phyloP scores from a whole-genome alignment of 257 asterid genomes.

The Solanum bulbocastanum region DNA sequence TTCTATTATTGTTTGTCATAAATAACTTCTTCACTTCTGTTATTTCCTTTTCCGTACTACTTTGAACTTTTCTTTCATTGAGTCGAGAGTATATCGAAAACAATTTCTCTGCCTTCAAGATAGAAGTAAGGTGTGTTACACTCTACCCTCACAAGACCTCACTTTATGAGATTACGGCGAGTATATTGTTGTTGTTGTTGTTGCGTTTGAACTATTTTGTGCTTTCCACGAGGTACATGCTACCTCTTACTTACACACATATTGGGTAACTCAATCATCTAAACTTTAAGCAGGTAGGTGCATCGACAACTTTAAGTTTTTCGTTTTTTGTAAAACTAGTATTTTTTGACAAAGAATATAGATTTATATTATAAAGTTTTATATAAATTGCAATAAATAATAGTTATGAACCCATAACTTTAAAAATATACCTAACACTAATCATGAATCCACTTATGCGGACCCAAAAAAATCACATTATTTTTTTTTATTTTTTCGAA shows the following conservation, averaged over 20 bases:
- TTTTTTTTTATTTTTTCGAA: neutral
- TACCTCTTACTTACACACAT: neutral
- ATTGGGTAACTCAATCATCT: neutral
- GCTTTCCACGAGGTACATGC: neutral
- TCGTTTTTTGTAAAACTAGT: fast-evolving
- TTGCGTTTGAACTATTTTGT: neutral
- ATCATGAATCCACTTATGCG: neutral
- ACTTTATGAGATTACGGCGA: neutral
- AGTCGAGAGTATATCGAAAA: neutral
- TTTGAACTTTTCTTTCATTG: neutral
- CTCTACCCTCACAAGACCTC: neutral
- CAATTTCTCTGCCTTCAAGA: neutral
- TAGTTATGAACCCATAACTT: neutral
- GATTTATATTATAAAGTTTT: neutral
- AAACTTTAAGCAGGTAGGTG: neutral
- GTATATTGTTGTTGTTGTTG: too few relatives aligned
- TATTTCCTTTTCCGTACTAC: neutral
- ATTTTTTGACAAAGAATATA: neutral
- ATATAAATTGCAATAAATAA: neutral
- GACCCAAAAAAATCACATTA: neutral
- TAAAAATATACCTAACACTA: neutral
- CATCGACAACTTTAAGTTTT: neutral
- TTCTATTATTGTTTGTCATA: neutral
- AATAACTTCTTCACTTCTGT: neutral
- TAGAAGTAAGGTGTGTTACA: neutral